Evolutionary conservation across 163 green algal genomes (phyloP).

Genomic region (Prototheca wickerhamii): DNA sequence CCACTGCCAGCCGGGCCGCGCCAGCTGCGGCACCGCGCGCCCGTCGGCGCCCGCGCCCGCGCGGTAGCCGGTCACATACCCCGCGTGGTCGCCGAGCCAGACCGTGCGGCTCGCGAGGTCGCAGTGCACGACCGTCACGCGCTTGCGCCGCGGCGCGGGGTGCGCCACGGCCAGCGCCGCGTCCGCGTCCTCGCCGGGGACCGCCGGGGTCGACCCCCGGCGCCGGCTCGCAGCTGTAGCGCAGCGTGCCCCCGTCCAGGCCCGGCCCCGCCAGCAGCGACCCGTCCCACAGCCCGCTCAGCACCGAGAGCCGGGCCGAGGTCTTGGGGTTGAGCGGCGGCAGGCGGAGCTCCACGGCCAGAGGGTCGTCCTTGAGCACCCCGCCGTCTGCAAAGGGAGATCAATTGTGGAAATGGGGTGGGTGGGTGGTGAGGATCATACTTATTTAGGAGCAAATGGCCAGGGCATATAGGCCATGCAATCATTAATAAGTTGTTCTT

Average conservation of each 20-base stretch:
- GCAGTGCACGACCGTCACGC: conserved; percentile 20
- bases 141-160: conserved; percentile 3
- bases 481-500: no score
- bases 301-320: conserved; percentile 28
- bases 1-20: conserved; percentile 25
- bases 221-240: conserved; percentile 13
- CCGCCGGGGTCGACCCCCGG: background rate
- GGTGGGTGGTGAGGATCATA: no score
- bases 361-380: conserved; percentile 10
- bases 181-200: conserved; percentile 35
- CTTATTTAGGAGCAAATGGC: no score
- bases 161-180: conserved; percentile 30
- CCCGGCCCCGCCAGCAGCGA: conserved; percentile 42
- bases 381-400: background rate
- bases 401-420: background rate
- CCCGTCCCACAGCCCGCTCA: conserved; percentile 31
- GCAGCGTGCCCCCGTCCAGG: conserved; percentile 25
- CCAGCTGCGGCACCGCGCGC: no score
- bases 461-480: no score
- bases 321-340: conserved; percentile 50
- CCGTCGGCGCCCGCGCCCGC: background rate
- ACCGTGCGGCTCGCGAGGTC: conserved; percentile 26
- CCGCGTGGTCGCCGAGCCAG: conserved; percentile 40
- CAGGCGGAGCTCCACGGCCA: conserved; percentile 40
- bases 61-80: conserved; percentile 27